Evolutionary conservation across 2,329 filamentous ascomycete genomes (phyloP), one percentile per base, ranked within the genome.

Genomic region (Microcyclospora tardicrescens): DNA sequence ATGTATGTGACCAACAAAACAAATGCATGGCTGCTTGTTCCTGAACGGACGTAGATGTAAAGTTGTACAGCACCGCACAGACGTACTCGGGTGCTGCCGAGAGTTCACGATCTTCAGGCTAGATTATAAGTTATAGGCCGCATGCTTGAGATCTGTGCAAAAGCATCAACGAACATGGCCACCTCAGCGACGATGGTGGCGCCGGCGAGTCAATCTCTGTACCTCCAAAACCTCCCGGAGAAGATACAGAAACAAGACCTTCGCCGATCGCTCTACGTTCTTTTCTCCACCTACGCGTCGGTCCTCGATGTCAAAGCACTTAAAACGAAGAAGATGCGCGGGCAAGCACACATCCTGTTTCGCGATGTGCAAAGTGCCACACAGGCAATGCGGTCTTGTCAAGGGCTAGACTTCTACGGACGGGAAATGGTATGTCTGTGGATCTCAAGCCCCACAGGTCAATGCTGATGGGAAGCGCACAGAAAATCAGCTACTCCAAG

Each of bases 401-500:
- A 96, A 51, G 85, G 84, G 2, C 84, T 85, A 54, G 75, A 82
- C 2, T 86, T 98, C 48, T 80, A 93, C 47, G 91, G 87, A 12
- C 78, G 76, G 47, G 73, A 85, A 48, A 77, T 98, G 70, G 89
- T 95, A 60, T 46, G 81, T 68, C 28, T 12, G 10, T 6, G 33
- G 33, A 16, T 29, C 42, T 28, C 14, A 12, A 38, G 34, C 29
- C 8, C 16, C 10, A 16, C 8, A 24, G 8, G 19, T 12, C 15
- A 16, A 36, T 48, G 39, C 43, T 45, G 35, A 41, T 31, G 24
- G 30, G 12, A 15, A 32, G 12, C 10, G 12, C 40, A 15, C 50
- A 96, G 89, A 83, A 79, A 75, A 86, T 98, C 51, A 71, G 80
- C 48, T 98, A 96, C 60, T 86, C 84, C 41, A 94, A 87, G 61